Base-by-base conservation (phyloP, 805 yeast genomes). In the Saturnispora gosingensis region DNA sequence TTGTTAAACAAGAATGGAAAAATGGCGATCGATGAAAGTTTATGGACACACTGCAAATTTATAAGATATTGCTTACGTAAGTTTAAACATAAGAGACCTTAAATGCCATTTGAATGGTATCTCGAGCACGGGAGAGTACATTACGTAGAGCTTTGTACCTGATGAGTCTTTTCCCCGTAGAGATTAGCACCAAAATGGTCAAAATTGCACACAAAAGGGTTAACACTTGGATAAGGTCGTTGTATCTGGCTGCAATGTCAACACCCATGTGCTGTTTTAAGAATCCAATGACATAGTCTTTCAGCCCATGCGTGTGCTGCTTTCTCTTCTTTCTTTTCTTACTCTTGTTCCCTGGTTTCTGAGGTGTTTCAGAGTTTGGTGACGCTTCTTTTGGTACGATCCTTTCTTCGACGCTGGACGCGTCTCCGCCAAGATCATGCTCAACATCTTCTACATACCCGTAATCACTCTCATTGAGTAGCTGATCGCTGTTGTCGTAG, bases 71-170 rank as follows among this genome's bases (percentile, higher is more conserved):
- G 30, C 27, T 40, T 40, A 38, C 42, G 22, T 38, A 30, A 25
- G 15, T 11, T 27, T 47, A 47, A 18, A 47, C 20, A 43, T 49
- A 49, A 3, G 51, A 42, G 4, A 49, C 43, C 11, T 49, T 49
- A 38, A 49, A 43, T 20, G 51, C 51, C 51, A 49, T 49, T 35
- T 34, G 32, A 15, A 43, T 5, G 42, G 42, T 38, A 18, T 38
- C 42, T 18, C 22, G 42, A 38, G 30, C 20, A 32, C 39, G 22
- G 6, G 27, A 24, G 8, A 42, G 13, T 5, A 34, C 16, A 16
- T 42, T 18, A 20, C 22, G 42, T n/a, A 38, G 25, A 8, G 24
- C 9, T 18, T 38, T 18, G 42, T 16, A 16, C 24, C 22, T 38
- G 11, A 18, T 8, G 42, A 38, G 42, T 20, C 13, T 38, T 3